phyloP scores from a whole-genome alignment of 345 rosid species.

The Euphorbia lathyris region DNA sequence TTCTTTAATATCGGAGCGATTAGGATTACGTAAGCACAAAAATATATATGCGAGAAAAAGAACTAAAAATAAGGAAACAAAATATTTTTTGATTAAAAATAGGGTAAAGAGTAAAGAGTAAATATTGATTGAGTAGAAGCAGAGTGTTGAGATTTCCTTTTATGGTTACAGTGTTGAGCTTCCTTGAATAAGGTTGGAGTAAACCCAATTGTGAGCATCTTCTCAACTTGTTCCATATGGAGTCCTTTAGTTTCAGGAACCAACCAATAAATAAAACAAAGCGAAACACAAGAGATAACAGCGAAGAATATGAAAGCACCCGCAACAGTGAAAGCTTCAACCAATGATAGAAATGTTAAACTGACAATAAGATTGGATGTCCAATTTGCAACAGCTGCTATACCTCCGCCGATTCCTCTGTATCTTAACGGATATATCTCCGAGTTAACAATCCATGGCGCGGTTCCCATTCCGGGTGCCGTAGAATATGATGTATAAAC shows the following conservation, averaged over 20 bases:
- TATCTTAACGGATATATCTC: slow-evolving; percentile 85
- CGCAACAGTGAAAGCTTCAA: slow-evolving; percentile 49
- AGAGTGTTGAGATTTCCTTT: too few species aligned
- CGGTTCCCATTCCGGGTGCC: slow-evolving; percentile 89
- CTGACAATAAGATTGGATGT: slow-evolving; percentile 69
- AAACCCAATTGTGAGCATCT: slow-evolving; percentile 55
- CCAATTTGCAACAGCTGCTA: slow-evolving; percentile 81
- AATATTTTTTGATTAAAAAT: too few species aligned
- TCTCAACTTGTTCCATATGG: slow-evolving; percentile 73
- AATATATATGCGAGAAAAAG: too few species aligned
- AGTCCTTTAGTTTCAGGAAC: slow-evolving; percentile 90
- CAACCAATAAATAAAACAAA: slow-evolving; percentile 50
- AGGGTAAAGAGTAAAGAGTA: too few species aligned
- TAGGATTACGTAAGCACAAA: too few species aligned
- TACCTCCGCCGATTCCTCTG: slow-evolving; percentile 83
- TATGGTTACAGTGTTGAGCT: too few species aligned
- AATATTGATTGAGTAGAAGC: too few species aligned
- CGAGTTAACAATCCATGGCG: slow-evolving; percentile 84
- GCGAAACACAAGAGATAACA: slow-evolving; percentile 40
- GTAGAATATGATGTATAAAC: slow-evolving; percentile 60
- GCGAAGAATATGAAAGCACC: slow-evolving; percentile 76
- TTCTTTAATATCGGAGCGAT: too few species aligned
- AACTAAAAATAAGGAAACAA: too few species aligned
- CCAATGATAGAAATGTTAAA: slow-evolving; percentile 52
- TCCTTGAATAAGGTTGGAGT: too few species aligned